phyloP scores from a whole-genome alignment of 2,329 filamentous ascomycete genomes.

The Xylaria hypoxylon region DNA sequence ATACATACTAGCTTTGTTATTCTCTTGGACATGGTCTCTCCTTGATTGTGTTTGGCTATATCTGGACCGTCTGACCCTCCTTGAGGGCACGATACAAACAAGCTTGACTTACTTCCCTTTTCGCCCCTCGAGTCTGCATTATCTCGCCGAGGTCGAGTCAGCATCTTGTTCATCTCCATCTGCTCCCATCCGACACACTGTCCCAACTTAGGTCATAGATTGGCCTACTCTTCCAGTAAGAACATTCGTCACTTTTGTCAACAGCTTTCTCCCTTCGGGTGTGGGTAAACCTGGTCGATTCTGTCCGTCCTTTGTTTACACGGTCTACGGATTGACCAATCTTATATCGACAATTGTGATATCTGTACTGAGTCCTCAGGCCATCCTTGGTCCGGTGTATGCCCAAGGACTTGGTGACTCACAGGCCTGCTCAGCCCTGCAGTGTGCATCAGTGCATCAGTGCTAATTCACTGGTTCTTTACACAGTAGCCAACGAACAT shows the following conservation, averaged over 20 bases:
- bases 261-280: conserved; percentile 1
- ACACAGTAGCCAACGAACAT: conserved; percentile 45
- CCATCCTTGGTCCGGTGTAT: conserved; percentile 45
- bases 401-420: conserved; percentile 50
- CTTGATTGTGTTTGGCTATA: conserved; percentile 35
- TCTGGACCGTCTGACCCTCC: conserved; percentile 36
- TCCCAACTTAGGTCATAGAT: conserved; percentile 10
- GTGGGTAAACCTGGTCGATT: background rate
- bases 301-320: conserved; percentile 19
- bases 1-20: conserved; percentile 25
- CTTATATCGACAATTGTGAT: conserved; percentile 43
- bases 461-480: conserved; percentile 48
- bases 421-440: conserved; percentile 46
- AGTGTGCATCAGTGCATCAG: conserved; percentile 47
- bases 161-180: conserved; percentile 14
- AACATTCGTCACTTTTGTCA: conserved; percentile 23
- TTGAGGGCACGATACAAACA: conserved; percentile 20
- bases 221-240: conserved; percentile 36
- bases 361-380: conserved; percentile 44
- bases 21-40: conserved; percentile 34
- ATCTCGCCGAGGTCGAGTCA: conserved; percentile 40
- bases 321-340: conserved; percentile 46
- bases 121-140: conserved; percentile 23
- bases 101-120: conserved; percentile 17
- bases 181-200: conserved; percentile 17